Percentiles rank a stretch among this genome's conserved stretches.
Evolutionary conservation across 345 rosid species (phyloP).

Genomic region (Ceriops decandra): DNA sequence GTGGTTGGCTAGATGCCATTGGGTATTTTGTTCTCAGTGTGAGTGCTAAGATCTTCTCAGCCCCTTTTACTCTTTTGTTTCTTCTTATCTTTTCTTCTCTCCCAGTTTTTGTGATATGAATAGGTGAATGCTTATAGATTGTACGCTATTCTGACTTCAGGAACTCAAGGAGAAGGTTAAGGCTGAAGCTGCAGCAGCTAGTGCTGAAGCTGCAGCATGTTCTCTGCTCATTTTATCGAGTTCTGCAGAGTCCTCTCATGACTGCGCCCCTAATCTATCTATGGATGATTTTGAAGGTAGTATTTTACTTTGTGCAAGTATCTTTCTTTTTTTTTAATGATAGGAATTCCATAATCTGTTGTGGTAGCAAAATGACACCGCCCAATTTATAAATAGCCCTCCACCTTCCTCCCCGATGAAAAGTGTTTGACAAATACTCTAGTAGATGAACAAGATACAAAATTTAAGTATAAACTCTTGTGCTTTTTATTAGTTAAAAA

Average conservation of each 20-base stretch:
- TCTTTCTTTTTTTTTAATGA: background rate
- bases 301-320: background rate
- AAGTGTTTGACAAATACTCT: no score
- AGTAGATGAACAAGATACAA: no score
- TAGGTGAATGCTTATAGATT: conserved; percentile 11
- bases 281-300: conserved; percentile 90
- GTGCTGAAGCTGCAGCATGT: conserved; percentile 47
- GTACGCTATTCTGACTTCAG: conserved; percentile 37
- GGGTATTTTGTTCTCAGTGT: no score
- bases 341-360: background rate
- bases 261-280: conserved; percentile 55
- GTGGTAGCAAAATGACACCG: no score
- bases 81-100: no score
- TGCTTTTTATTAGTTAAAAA: no score
- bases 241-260: conserved; percentile 38
- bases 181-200: conserved; percentile 69
- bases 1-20: no score
- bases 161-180: conserved; percentile 67
- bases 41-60: no score
- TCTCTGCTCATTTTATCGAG: conserved; percentile 42
- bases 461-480: no score
- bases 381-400: no score
- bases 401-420: no score
- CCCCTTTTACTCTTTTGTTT: no score
- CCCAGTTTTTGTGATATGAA: background rate